These are phyloP conservation scores for Epichloe brachyelytri DNA, from an alignment of 2,329 filamentous ascomycete genomes.

Conservation along the genomic window DNA sequence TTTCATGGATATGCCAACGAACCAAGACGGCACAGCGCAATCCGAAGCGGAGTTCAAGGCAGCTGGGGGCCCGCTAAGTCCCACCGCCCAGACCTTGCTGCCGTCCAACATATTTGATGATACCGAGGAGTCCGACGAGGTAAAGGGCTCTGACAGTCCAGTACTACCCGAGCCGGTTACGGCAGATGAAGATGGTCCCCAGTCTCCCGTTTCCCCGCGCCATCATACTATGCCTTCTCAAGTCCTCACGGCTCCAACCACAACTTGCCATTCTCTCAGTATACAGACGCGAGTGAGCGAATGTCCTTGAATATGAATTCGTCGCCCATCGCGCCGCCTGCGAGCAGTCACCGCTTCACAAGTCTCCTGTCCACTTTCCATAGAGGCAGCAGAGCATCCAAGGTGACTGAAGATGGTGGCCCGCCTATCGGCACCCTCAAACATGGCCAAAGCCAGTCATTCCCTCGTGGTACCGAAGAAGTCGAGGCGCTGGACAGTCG, in stretches of 20 bases:
- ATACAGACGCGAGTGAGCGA: constrained; percentile 33
- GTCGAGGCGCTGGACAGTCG: constrained; percentile 37
- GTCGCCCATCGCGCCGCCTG: constrained; percentile 24
- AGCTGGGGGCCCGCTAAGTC: constrained; percentile 59
- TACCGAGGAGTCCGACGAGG: constrained; percentile 39
- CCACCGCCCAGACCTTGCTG: constrained; percentile 60
- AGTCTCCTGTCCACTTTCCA: constrained; percentile 47
- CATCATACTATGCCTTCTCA: constrained; percentile 43
- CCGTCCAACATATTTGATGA: constrained; percentile 57
- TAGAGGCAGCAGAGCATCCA: constrained; percentile 44
- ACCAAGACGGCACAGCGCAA: constrained; percentile 27
- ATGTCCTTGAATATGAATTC: constrained; percentile 26
- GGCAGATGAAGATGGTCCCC: constrained; percentile 30
- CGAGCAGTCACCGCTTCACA: constrained; percentile 26
- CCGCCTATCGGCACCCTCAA: constrained; percentile 58
- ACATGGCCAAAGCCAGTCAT: constrained; percentile 61
- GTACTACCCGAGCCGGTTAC: constrained; percentile 20
- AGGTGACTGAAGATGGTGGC: constrained; percentile 37
- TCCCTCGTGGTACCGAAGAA: constrained; percentile 51
- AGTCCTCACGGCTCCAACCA: constrained; percentile 50
- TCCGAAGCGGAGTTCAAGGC: constrained; percentile 51
- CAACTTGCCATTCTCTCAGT: constrained; percentile 41
- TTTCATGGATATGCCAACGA: constrained; percentile 35
- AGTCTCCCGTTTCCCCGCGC: constrained; percentile 47
- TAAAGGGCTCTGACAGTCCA: constrained; percentile 21